Conservation (phyloP, 495 filamentous ascomycete genomes). For the Neurospora sp. region DNA sequence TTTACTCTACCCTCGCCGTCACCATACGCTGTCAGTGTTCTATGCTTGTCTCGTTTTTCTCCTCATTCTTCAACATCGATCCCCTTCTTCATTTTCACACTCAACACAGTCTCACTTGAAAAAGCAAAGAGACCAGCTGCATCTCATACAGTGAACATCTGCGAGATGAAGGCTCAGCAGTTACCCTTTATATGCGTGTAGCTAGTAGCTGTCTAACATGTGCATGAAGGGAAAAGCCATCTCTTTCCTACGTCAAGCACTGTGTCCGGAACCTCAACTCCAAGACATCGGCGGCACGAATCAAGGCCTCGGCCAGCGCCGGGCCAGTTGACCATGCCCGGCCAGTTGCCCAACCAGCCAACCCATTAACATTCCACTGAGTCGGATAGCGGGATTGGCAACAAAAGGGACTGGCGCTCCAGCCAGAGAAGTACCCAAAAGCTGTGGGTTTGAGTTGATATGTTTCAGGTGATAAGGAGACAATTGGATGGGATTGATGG, state of each 20-base stretch:
- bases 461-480: background rate
- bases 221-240: background rate
- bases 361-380: background rate
- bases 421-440: background rate
- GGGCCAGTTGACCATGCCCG: background rate
- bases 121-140: background rate
- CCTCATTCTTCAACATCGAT: background rate
- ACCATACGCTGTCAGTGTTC: background rate
- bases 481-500: background rate
- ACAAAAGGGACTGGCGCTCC: background rate
- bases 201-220: background rate
- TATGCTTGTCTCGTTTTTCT: background rate
- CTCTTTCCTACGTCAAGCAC: background rate
- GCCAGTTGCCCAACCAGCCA: background rate
- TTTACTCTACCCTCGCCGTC: background rate
- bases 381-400: background rate
- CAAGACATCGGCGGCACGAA: background rate
- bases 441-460: background rate
- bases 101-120: background rate
- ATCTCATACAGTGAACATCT: background rate
- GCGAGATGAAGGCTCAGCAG: background rate
- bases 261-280: background rate
- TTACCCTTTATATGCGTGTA: background rate
- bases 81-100: background rate
- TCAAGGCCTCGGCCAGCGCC: background rate